phyloP scores from a whole-genome alignment of 2,329 filamentous ascomycete species.

The Corynespora cassiicola region DNA sequence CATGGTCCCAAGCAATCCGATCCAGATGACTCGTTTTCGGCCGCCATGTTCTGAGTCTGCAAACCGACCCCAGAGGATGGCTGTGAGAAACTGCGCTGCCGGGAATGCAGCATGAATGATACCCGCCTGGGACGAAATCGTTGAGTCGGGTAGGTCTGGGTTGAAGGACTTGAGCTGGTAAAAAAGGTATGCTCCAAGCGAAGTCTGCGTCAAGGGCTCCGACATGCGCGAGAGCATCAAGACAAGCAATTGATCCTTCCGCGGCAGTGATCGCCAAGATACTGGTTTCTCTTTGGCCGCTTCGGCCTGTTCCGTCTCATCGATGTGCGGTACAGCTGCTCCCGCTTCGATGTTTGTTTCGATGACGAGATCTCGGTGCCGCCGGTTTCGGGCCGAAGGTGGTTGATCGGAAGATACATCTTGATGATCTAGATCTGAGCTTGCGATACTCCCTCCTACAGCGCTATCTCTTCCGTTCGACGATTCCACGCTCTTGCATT shows the following conservation, averaged over 20 bases:
- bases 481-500: too few relatives aligned
- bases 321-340: constrained; percentile 19
- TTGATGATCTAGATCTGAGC: too few relatives aligned
- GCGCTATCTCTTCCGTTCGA: too few relatives aligned
- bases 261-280: constrained; percentile 75
- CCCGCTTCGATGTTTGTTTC: constrained; percentile 25
- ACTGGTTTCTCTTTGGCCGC: constrained; percentile 56
- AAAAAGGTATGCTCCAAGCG: constrained; percentile 73
- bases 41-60: constrained; percentile 68
- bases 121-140: constrained; percentile 78
- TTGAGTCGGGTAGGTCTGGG: constrained; percentile 61
- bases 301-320: constrained; percentile 30
- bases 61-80: constrained; percentile 80
- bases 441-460: too few relatives aligned
- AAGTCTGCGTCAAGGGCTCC: constrained; percentile 81
- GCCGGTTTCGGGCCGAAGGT: constrained; percentile 3
- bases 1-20: constrained; percentile 75
- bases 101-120: constrained; percentile 81
- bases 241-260: constrained; percentile 78
- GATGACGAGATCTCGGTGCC: constrained; percentile 20
- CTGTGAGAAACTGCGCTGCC: constrained; percentile 80
- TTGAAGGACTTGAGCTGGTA: constrained; percentile 87
- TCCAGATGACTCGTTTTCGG: constrained; percentile 77
- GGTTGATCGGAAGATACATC: too few relatives aligned
- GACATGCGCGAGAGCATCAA: constrained; percentile 80